Percentiles rank a stretch among this genome's conserved stretches.
Conservation (phyloP, 106 monocot species). For the Phalaenopsis aphrodite region DNA sequence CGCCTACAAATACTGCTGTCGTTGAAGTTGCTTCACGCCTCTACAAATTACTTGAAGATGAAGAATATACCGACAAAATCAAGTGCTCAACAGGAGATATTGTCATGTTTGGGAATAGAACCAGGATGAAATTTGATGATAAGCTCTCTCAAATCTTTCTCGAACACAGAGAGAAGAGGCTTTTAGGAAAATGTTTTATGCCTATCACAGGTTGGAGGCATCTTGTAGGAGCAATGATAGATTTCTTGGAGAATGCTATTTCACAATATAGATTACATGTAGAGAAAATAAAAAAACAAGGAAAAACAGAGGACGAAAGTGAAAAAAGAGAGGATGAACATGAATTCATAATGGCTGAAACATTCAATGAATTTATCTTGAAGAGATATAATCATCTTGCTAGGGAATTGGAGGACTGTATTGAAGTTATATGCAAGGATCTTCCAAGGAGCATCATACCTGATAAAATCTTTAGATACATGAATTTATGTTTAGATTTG, state of each 20-base stretch:
- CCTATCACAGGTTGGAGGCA: conserved; percentile 14
- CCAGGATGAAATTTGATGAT: conserved; percentile 33
- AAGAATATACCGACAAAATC: background rate
- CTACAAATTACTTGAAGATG: conserved; percentile 16
- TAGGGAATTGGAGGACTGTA: background rate
- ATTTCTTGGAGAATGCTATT: conserved; percentile 12
- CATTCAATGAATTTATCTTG: background rate
- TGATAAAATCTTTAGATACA: background rate
- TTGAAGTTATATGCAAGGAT: background rate
- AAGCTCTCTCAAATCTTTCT: conserved; percentile 34
- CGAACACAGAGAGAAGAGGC: conserved; percentile 22
- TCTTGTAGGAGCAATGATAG: background rate
- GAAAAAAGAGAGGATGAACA: background rate
- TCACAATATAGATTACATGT: conserved; percentile 11
- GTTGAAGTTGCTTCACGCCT: conserved; percentile 41
- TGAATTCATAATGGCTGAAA: background rate
- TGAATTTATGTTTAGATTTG: background rate
- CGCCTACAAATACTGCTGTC: conserved; percentile 66
- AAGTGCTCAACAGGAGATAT: conserved; percentile 25
- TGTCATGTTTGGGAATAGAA: conserved; percentile 37
- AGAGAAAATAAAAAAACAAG: background rate
- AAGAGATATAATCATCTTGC: background rate
- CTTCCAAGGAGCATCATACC: background rate
- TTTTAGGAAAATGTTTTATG: conserved; percentile 5
- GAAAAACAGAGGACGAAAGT: background rate